Evolutionary conservation across 176 grass and related monocot genomes (phyloP).

Genomic region (Oryza nivara): DNA sequence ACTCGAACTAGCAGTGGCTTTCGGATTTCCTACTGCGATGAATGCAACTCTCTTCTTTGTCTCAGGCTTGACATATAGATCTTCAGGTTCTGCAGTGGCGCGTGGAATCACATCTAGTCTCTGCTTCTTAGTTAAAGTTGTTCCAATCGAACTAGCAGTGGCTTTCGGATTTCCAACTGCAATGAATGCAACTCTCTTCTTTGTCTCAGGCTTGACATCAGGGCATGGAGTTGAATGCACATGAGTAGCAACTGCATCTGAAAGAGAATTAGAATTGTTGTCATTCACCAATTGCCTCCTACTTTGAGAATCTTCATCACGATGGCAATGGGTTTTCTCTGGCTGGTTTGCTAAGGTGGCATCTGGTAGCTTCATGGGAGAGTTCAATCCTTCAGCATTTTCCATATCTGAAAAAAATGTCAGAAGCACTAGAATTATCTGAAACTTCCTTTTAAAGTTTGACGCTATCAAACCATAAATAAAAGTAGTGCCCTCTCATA

Average conservation of each 20-base stretch:
- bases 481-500: neutral
- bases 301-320: slow-evolving; percentile 9
- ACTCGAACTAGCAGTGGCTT: neutral
- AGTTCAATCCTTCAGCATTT: slow-evolving; percentile 13
- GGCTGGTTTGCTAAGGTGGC: slow-evolving; percentile 14
- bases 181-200: slow-evolving; percentile 62
- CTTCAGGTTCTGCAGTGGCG: slow-evolving; percentile 23
- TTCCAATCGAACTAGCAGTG: neutral
- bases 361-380: neutral
- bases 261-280: neutral
- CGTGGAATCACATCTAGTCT: slow-evolving; percentile 41
- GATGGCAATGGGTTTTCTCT: slow-evolving; percentile 21
- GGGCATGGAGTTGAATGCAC: slow-evolving; percentile 5
- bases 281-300: slow-evolving; percentile 11
- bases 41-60: slow-evolving; percentile 62
- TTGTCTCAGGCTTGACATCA: slow-evolving; percentile 39
- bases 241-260: neutral
- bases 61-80: slow-evolving; percentile 19
- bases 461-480: neutral
- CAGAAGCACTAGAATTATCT: slow-evolving; percentile 20
- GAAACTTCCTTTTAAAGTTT: neutral
- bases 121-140: slow-evolving; percentile 51
- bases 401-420: slow-evolving; percentile 20
- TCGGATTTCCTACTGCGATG: slow-evolving; percentile 52
- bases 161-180: slow-evolving; percentile 48